Conservation (phyloP, 768 basidiomycete genomes). For the Epithele typhae region DNA sequence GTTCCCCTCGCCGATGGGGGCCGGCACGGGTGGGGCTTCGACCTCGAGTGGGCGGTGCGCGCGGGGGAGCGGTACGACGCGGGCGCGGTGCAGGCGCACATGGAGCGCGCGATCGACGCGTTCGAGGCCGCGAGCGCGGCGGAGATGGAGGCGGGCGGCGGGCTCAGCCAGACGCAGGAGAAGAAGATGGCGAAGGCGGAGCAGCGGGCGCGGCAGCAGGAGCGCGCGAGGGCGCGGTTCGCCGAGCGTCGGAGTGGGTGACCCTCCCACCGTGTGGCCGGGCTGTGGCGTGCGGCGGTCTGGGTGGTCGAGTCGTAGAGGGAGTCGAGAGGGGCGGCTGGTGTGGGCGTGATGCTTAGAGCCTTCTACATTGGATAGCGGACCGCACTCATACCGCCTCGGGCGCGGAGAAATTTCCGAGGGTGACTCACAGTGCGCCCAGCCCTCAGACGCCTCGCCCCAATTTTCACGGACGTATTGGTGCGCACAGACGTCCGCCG, state of each 20-base stretch:
- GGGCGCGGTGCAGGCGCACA: slow-evolving; percentile 50
- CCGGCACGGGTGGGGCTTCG: slow-evolving; percentile 79
- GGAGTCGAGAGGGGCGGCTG: too few relatives aligned
- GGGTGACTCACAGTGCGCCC: too few relatives aligned
- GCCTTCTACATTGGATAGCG: too few relatives aligned
- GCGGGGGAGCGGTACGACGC: slow-evolving; percentile 20
- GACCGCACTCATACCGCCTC: too few relatives aligned
- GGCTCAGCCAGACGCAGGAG: slow-evolving; percentile 66
- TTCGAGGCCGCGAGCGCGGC: slow-evolving; percentile 40
- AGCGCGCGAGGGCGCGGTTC: slow-evolving; percentile 28
- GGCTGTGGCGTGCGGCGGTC: too few relatives aligned
- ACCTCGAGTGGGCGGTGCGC: slow-evolving; percentile 47
- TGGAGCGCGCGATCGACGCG: slow-evolving; percentile 66
- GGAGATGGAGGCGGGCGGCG: slow-evolving; percentile 51
- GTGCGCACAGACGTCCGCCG: too few relatives aligned
- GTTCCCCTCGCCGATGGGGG: slow-evolving; percentile 8
- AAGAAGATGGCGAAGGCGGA: slow-evolving; percentile 51
- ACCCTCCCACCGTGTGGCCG: too few relatives aligned
- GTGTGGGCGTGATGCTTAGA: too few relatives aligned
- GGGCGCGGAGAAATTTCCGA: too few relatives aligned
- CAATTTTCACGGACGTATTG: too few relatives aligned
- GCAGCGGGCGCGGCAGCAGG: slow-evolving; percentile 34
- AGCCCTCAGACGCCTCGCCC: too few relatives aligned
- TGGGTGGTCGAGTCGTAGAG: too few relatives aligned
- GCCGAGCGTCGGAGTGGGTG: slow-evolving; percentile 10